These are phyloP conservation scores for Paramecium caudatum DNA, from an alignment of 73 alveolate species.

Conservation along the genomic window DNA sequence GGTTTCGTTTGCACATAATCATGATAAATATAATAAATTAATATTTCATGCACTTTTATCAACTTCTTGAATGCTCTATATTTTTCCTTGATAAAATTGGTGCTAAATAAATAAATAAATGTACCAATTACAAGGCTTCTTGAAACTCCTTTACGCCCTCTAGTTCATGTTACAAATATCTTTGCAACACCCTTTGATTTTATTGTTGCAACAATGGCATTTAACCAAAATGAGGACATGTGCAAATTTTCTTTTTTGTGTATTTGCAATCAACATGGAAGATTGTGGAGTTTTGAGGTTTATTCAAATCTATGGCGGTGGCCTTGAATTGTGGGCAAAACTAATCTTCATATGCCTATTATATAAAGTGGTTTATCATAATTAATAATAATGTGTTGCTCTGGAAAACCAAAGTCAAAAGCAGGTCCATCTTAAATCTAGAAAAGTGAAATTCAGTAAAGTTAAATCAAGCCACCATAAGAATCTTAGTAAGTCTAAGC, in stretches of 20 bases:
- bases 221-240: background rate
- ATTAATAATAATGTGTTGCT: background rate
- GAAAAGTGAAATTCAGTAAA: background rate
- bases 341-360: constrained; percentile 24
- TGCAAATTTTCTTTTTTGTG: constrained; percentile 48
- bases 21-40: too few relatives aligned
- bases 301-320: background rate
- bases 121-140: constrained; percentile 44
- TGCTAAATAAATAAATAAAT: background rate
- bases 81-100: constrained; percentile 1
- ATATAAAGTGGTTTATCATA: background rate
- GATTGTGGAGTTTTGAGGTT: background rate
- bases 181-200: constrained; percentile 2
- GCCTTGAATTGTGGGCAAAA: constrained; percentile 48
- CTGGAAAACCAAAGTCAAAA: background rate
- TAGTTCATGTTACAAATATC: constrained; percentile 15
- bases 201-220: constrained; percentile 5
- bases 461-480: background rate
- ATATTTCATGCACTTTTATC: constrained; percentile 1
- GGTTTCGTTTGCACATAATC: too few relatives aligned
- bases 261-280: constrained; percentile 51
- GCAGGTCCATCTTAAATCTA: background rate
- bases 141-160: constrained; percentile 29
- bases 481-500: background rate
- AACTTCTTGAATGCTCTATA: constrained; percentile 2